Evolutionary conservation across 1,139 yeast species (phyloP).

Genomic region (Zygosaccharomyces pseudobailii): DNA sequence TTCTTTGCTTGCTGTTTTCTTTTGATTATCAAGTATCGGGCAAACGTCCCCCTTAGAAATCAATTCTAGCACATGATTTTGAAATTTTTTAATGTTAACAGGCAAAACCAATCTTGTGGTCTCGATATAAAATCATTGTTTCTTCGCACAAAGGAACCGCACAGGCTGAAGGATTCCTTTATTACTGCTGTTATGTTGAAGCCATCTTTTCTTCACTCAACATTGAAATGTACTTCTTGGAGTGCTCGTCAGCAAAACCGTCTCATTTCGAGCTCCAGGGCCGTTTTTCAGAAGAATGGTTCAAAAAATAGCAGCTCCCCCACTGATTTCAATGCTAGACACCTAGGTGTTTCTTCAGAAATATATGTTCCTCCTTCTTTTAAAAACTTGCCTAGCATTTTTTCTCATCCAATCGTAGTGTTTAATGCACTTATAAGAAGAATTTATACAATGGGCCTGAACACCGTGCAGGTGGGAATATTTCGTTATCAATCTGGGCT

Average conservation of each 20-base stretch:
- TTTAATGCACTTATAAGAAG: slow-evolving; percentile 44
- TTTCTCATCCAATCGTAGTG: slow-evolving; percentile 40
- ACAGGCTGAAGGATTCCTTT: too few relatives aligned
- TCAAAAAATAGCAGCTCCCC: slow-evolving; percentile 8
- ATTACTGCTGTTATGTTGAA: background rate
- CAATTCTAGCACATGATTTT: background rate
- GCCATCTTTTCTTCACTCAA: background rate
- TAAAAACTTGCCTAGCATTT: slow-evolving; percentile 42
- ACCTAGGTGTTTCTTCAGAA: slow-evolving; percentile 44
- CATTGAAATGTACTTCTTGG: background rate
- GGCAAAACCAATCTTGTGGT: background rate
- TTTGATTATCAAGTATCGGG: background rate
- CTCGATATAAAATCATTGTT: too few relatives aligned
- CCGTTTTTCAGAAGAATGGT: background rate
- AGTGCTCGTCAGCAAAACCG: background rate
- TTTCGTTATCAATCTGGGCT: slow-evolving; percentile 60
- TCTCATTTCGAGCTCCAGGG: slow-evolving; percentile 6
- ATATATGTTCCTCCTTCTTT: slow-evolving; percentile 48
- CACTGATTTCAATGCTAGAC: slow-evolving; percentile 36
- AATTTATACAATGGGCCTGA: slow-evolving; percentile 51
- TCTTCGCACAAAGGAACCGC: too few relatives aligned
- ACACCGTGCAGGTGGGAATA: slow-evolving; percentile 60
- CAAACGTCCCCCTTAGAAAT: background rate
- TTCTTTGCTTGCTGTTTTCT: background rate
- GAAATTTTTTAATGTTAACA: background rate